Conservation (phyloP, 2,329 filamentous ascomycete species). For the Fusarium albosuccineum region DNA sequence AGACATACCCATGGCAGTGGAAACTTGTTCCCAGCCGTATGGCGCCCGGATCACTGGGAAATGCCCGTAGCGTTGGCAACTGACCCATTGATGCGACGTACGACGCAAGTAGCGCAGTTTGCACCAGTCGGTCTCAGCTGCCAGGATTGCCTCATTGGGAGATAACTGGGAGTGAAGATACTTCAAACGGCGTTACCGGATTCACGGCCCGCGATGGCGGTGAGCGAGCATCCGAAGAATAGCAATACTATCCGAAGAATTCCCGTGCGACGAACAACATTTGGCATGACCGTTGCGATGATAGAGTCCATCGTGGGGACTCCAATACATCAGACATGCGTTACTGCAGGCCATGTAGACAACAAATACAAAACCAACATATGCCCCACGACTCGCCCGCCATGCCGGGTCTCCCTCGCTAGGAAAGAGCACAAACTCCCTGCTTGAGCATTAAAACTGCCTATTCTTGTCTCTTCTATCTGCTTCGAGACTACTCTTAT, state of each 20-base stretch:
- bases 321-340: conserved; percentile 7
- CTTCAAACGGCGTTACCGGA: conserved; percentile 27
- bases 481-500: background rate
- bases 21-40: background rate
- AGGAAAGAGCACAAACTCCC: conserved; percentile 10
- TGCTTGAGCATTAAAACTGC: background rate
- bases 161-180: conserved; percentile 2
- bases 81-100: conserved; percentile 4
- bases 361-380: conserved; percentile 20
- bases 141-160: conserved; percentile 12
- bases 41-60: background rate
- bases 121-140: conserved; percentile 1
- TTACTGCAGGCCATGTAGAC: conserved; percentile 14
- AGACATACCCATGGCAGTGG: conserved; percentile 1
- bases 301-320: conserved; percentile 19
- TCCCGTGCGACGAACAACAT: conserved; percentile 31
- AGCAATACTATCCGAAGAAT: conserved; percentile 43
- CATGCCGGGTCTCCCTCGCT: conserved; percentile 14
- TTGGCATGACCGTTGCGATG: conserved; percentile 24
- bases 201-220: conserved; percentile 42
- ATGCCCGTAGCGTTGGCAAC: conserved; percentile 4
- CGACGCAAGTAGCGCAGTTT: conserved; percentile 3
- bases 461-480: conserved; percentile 2
- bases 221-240: conserved; percentile 40
- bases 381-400: conserved; percentile 10